phyloP scores from a whole-genome alignment of 306 rosid species.

The Vigna nakashimae region DNA sequence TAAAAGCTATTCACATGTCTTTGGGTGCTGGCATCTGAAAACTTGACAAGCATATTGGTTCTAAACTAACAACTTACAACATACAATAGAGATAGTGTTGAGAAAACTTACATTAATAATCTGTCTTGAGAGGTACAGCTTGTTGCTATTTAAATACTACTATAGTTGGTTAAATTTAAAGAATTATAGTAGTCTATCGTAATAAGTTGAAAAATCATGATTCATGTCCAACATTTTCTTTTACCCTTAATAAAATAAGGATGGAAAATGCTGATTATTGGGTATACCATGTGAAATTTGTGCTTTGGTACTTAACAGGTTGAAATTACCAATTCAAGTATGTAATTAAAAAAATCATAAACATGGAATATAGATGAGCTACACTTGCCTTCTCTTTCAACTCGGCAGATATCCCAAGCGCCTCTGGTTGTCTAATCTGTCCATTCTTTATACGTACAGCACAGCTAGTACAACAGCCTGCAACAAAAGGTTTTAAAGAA shows the following conservation, averaged over 20 bases:
- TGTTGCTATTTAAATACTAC: neutral
- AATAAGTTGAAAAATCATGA: neutral
- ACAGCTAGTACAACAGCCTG: conserved; percentile 99
- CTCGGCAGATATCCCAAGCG: conserved; percentile 94
- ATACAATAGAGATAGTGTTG: neutral
- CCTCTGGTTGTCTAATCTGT: conserved; percentile 91
- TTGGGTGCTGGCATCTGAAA: conserved; percentile 5
- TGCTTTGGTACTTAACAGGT: conserved; percentile 32
- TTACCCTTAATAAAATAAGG: conserved; percentile 22
- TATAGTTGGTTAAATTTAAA: neutral
- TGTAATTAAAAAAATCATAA: neutral
- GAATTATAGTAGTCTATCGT: too few species aligned
- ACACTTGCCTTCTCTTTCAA: conserved; percentile 73
- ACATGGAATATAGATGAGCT: conserved; percentile 14
- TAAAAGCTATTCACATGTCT: conserved; percentile 10
- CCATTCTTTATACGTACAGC: conserved; percentile 96
- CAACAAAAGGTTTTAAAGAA: conserved; percentile 40
- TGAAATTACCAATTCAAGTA: conserved; percentile 30
- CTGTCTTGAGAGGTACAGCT: neutral
- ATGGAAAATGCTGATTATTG: neutral
- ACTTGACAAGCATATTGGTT: conserved; percentile 7
- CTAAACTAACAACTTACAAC: neutral
- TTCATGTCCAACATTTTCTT: conserved; percentile 7
- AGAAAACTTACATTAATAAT: neutral
- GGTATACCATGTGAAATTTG: conserved; percentile 9